Evolutionary conservation across 306 rosid genomes (phyloP).

Genomic region (Cucumis cinereus): DNA sequence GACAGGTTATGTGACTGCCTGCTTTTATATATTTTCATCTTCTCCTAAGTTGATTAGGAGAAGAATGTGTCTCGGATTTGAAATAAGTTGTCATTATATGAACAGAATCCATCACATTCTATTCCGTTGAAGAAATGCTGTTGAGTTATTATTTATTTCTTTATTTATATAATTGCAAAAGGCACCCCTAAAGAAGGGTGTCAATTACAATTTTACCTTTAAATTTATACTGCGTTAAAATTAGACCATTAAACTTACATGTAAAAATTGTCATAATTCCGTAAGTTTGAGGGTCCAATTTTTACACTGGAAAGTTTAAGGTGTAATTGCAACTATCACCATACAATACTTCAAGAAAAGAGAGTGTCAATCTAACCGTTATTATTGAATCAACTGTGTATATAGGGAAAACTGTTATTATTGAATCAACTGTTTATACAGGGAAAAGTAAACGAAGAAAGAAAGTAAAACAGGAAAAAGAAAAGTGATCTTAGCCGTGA

Average conservation of each 20-base stretch:
- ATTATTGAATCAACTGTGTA: neutral
- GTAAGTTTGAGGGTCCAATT: too few species aligned
- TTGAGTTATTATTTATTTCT: neutral
- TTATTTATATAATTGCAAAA: too few species aligned
- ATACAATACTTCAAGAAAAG: too few species aligned
- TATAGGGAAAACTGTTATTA: neutral
- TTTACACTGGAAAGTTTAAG: too few species aligned
- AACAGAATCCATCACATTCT: neutral
- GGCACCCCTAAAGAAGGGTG: too few species aligned
- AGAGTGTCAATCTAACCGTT: neutral
- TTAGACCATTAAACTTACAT: too few species aligned
- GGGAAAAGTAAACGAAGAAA: neutral
- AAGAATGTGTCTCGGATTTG: neutral
- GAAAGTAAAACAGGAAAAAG: neutral
- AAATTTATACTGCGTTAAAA: too few species aligned
- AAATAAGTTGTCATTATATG: neutral
- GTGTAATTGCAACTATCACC: too few species aligned
- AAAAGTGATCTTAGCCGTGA: neutral
- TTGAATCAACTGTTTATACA: neutral
- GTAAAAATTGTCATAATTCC: too few species aligned
- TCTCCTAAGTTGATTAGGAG: neutral
- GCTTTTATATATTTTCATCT: neutral
- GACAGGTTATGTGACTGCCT: neutral
- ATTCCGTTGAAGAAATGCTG: neutral
- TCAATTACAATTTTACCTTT: too few species aligned